Percentiles rank a stretch among this genome's conserved stretches.
Evolutionary conservation across 1,284 basidiomycete genomes (phyloP).

Genomic region (Moniliella sp.): DNA sequence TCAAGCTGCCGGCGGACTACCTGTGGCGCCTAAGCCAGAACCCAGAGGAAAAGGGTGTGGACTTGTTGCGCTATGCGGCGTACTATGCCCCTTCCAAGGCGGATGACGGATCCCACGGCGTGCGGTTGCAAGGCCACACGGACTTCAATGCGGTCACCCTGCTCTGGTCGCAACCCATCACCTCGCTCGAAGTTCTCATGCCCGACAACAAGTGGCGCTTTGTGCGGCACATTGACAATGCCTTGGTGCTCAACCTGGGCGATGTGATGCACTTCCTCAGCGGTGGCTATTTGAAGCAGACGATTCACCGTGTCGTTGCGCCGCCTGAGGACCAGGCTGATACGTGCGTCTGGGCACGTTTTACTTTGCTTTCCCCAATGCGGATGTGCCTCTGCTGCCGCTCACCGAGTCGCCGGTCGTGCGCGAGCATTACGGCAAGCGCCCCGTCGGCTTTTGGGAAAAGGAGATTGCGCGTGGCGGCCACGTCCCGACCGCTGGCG

Average conservation of each 20-base stretch:
- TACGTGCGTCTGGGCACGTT: conserved; percentile 35
- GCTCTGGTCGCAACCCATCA: conserved; percentile 37
- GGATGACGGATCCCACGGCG: conserved; percentile 30
- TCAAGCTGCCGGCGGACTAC: conserved; percentile 36
- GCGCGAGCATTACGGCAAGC: conserved; percentile 8
- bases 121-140: conserved; percentile 37
- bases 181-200: conserved; percentile 36
- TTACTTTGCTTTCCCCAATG: conserved; percentile 36
- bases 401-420: conserved; percentile 30
- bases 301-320: conserved; percentile 35
- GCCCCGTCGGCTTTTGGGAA: conserved; percentile 12
- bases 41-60: conserved; percentile 34
- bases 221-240: conserved; percentile 33
- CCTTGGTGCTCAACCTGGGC: conserved; percentile 28
- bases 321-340: conserved; percentile 35
- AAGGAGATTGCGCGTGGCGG: conserved; percentile 7
- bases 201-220: conserved; percentile 35
- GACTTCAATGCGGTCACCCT: conserved; percentile 36
- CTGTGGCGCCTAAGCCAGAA: conserved; percentile 36
- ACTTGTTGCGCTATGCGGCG: conserved; percentile 36
- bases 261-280: conserved; percentile 28
- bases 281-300: conserved; percentile 31
- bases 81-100: conserved; percentile 34
- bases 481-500: conserved; percentile 19
- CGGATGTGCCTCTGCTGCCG: conserved; percentile 27